Conservation (phyloP, 257 asterid species). For the Nemophila menziesii region DNA sequence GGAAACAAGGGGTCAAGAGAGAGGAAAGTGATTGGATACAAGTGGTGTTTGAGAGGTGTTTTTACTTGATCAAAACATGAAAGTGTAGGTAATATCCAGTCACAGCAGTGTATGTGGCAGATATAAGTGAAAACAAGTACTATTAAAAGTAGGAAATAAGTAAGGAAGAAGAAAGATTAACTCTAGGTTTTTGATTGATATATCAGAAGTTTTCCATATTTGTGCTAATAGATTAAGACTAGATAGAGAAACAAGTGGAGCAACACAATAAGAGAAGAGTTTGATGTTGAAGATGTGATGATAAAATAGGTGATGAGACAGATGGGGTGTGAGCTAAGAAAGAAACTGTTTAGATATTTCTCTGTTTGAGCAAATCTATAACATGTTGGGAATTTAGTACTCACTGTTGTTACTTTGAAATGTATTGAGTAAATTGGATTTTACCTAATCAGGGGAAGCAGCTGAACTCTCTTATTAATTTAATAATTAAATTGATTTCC, state of each 20-base stretch:
- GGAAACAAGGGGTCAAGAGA: background rate
- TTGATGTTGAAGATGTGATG: conserved; percentile 12
- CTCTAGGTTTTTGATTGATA: conserved; percentile 26
- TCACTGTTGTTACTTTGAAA: conserved; percentile 12
- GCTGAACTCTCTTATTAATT: conserved; percentile 8
- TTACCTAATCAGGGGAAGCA: conserved; percentile 41
- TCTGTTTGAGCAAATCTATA: conserved; percentile 28
- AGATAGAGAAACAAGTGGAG: conserved; percentile 4
- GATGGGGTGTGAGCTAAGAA: conserved; percentile 36
- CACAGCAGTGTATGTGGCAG: background rate
- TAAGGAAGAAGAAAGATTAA: conserved; percentile 15
- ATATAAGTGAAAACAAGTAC: conserved; percentile 2
- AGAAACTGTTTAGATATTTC: conserved; percentile 11
- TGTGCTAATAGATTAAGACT: conserved; percentile 24
- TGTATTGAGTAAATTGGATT: conserved; percentile 7
- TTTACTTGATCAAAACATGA: background rate
- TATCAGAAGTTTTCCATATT: conserved; percentile 43
- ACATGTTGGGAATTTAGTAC: background rate
- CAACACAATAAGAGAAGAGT: conserved; percentile 6
- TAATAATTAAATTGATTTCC: background rate
- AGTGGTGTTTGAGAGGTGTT: no score
- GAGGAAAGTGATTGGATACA: no score
- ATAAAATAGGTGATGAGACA: conserved; percentile 25
- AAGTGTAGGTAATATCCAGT: background rate
- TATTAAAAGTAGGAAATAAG: conserved; percentile 1